A percentile compares a stretch with the other conserved stretches of the same genome.
phyloP scores from a whole-genome alignment of 768 basidiomycete species.

The Mycena maculata region DNA sequence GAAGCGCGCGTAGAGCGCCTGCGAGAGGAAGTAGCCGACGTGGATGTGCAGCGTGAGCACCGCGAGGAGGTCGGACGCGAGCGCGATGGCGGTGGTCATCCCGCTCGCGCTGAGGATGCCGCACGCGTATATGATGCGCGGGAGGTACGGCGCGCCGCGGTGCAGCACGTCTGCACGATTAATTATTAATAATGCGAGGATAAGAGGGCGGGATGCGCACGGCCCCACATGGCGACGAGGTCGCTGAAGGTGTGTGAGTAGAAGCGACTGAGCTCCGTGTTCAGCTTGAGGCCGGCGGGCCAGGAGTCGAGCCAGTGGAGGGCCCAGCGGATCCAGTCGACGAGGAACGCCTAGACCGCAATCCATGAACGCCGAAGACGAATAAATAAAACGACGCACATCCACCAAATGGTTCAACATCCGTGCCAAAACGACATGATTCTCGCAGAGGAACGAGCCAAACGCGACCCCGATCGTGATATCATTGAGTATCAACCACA shows the following conservation, averaged over 20 bases:
- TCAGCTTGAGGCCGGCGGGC: conserved; percentile 97
- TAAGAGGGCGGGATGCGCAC: conserved; percentile 50
- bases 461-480: conserved; percentile 84
- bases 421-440: conserved; percentile 60
- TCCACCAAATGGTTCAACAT: conserved; percentile 50
- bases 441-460: conserved; percentile 77
- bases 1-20: conserved; percentile 70
- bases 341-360: conserved; percentile 53
- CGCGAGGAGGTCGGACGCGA: conserved; percentile 73
- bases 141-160: conserved; percentile 42
- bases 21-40: conserved; percentile 73
- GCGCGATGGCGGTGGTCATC: conserved; percentile 74
- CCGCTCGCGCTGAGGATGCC: conserved; percentile 53
- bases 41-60: conserved; percentile 80
- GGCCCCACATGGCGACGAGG: conserved; percentile 75
- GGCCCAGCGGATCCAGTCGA: conserved; percentile 60
- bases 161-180: conserved; percentile 40
- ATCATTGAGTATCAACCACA: conserved; percentile 94
- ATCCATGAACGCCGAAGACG: not conserved
- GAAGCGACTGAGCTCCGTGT: conserved; percentile 91
- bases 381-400: conserved; percentile 46
- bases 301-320: conserved; percentile 92
- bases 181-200: not conserved
- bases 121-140: conserved; percentile 49
- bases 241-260: conserved; percentile 79